Base-by-base conservation (phyloP, 225 moss, liverwort and hornwort species). In the Thuidium tamariscinum region DNA sequence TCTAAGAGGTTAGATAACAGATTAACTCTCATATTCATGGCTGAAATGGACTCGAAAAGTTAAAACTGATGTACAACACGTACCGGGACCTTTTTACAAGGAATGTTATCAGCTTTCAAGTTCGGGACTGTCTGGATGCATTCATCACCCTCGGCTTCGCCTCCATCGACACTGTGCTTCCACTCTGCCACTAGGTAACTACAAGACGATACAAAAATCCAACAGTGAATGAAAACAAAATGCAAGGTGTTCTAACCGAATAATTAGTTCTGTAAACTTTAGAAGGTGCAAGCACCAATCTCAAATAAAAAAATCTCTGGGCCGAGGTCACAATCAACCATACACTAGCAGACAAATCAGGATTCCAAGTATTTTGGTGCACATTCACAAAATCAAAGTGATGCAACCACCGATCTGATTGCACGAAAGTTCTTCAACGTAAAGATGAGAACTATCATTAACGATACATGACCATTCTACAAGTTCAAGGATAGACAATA, bases 121-220 rank as follows among this genome's bases (percentile, higher is more conserved):
- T 49, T 91, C 78, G 87, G 84, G 62, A 88, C 56, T 20, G 91
- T 88, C 11, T 72, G 83, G 46, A 84, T 36, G 65, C 88, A 86
- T 70, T 89, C 55, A 87, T 94, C 94, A 62, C 52, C 86, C 67
- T 89, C 85, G 44, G 18, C 36, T 68, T 84, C 87, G 77, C 90
- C 89, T 41, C 61, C 68, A 27, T 90, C 83, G 55, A 92, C 88
- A 90, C 93, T 96, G 84, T 96, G 95, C 73, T 92, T 91, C 98
- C 97, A 98, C 88, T 98, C 95, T 67, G 91, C 93, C 83, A 92
- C 89, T 77, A 98, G 85, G 66, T 97, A 98, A 85, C 95, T 98
- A 89, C 90, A 67, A 89, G 59, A n/a, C 84, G 84, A 52, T 44
- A 84, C 72, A 66, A 26, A 62, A 67, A 87, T 20, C 60, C 77